Evolutionary conservation across 1,139 yeast species (phyloP).

Genomic region (Suhomyces atakaporum): DNA sequence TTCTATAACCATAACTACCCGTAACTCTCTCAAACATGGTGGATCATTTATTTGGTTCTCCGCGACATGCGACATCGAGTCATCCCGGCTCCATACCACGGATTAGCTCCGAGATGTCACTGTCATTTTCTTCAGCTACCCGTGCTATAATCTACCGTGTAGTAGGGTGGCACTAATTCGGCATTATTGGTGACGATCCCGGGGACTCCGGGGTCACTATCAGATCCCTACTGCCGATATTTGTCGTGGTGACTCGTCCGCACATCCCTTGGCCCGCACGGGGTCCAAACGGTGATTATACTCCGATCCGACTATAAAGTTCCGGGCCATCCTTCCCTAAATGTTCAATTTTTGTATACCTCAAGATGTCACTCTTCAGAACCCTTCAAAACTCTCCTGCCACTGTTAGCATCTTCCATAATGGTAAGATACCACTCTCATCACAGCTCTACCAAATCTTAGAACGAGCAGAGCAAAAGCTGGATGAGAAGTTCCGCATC

Average conservation of each 20-base stretch:
- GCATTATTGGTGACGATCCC: too few relatives aligned
- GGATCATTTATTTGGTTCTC: too few relatives aligned
- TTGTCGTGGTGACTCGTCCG: not conserved
- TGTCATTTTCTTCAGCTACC: too few relatives aligned
- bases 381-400: constrained; percentile 49
- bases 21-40: too few relatives aligned
- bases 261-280: constrained; percentile 14
- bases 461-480: constrained; percentile 32
- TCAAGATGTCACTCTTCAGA: constrained; percentile 40
- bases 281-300: constrained; percentile 11
- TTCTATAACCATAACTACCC: too few relatives aligned
- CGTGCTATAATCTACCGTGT: too few relatives aligned
- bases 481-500: constrained; percentile 33
- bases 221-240: constrained; percentile 8
- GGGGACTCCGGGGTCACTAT: constrained; percentile 1
- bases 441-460: constrained; percentile 34
- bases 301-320: too few relatives aligned
- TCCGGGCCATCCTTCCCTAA: too few relatives aligned
- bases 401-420: constrained; percentile 47
- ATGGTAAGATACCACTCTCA: constrained; percentile 37
- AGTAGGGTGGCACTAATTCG: too few relatives aligned
- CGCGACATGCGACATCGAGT: constrained; percentile 9
- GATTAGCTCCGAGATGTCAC: too few relatives aligned
- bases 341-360: too few relatives aligned
- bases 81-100: too few relatives aligned